Percentiles rank a stretch among this genome's conserved stretches.
These are phyloP conservation scores for Mycena olivaceomarginata DNA, from an alignment of 768 basidiomycete genomes.

Conservation along the genomic window DNA sequence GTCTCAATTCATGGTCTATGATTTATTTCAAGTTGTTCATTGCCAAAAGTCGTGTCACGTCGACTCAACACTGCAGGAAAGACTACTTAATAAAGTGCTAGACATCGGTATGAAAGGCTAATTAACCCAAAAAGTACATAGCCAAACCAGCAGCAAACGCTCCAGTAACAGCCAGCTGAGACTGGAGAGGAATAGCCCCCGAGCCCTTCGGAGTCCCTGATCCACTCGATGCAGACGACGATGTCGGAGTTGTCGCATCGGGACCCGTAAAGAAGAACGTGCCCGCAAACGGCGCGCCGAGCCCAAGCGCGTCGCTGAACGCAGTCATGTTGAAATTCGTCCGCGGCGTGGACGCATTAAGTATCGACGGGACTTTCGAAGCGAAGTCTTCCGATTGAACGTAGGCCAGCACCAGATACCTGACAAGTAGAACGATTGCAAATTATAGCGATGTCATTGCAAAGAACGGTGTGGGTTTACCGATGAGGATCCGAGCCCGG, in stretches of 20 bases:
- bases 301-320: constrained; percentile 56
- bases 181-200: not conserved
- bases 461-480: constrained; percentile 47
- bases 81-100: not conserved
- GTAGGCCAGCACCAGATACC: constrained; percentile 51
- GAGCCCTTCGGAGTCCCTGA: not conserved
- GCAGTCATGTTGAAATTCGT: constrained; percentile 61
- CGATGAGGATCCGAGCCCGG: constrained; percentile 65
- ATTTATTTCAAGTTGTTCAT: too few species aligned
- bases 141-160: not conserved
- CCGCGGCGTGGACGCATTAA: constrained; percentile 59
- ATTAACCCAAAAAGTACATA: not conserved
- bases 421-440: not conserved
- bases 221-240: not conserved
- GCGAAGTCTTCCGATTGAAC: constrained; percentile 47
- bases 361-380: constrained; percentile 41
- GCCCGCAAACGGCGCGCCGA: constrained; percentile 62
- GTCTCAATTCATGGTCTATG: too few species aligned
- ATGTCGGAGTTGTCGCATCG: constrained; percentile 37
- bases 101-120: not conserved
- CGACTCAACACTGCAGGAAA: too few species aligned
- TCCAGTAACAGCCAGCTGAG: not conserved
- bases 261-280: constrained; percentile 66
- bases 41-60: too few species aligned
- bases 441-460: not conserved